Evolutionary conservation across 768 basidiomycete species (phyloP).

Genomic region (Albatrellus ellisii): DNA sequence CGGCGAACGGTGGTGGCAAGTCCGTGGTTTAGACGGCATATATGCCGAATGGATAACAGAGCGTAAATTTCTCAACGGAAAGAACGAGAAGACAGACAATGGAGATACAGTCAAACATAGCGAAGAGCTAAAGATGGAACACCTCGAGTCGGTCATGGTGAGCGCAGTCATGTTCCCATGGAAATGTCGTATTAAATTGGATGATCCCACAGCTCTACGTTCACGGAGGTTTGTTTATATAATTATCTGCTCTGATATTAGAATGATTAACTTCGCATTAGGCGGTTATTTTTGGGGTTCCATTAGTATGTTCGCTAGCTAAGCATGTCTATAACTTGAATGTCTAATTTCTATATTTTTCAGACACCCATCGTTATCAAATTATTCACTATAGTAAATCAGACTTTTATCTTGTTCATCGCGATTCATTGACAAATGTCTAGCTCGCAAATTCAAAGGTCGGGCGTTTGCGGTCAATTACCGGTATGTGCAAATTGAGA

Average conservation of each 20-base stretch:
- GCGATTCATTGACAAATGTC: conserved; percentile 15
- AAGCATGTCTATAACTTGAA: conserved; percentile 1
- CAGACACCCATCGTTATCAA: conserved; percentile 50
- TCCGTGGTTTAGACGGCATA: conserved; percentile 54
- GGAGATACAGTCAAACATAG: conserved; percentile 21
- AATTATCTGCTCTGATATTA: no score
- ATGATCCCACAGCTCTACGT: conserved; percentile 39
- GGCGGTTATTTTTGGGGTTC: conserved; percentile 60
- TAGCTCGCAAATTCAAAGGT: conserved; percentile 59
- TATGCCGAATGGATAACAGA: conserved; percentile 54
- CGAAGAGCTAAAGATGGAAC: conserved; percentile 31
- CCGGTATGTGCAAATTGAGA: conserved; percentile 18
- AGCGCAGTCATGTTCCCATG: conserved; percentile 4
- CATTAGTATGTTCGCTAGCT: conserved; percentile 30
- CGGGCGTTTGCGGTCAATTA: conserved; percentile 54
- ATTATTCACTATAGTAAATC: conserved; percentile 38
- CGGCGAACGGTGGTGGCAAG: conserved; percentile 77
- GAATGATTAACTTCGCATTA: conserved; percentile 16
- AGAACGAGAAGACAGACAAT: conserved; percentile 24
- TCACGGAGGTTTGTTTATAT: conserved; percentile 35
- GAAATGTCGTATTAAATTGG: conserved; percentile 1
- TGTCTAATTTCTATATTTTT: not conserved
- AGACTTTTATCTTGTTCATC: not conserved
- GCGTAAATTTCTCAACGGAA: conserved; percentile 28
- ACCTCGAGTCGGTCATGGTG: conserved; percentile 45